Base-by-base conservation (phyloP, 2,329 filamentous ascomycete species). In the Tolypocladium ovalisporum region DNA sequence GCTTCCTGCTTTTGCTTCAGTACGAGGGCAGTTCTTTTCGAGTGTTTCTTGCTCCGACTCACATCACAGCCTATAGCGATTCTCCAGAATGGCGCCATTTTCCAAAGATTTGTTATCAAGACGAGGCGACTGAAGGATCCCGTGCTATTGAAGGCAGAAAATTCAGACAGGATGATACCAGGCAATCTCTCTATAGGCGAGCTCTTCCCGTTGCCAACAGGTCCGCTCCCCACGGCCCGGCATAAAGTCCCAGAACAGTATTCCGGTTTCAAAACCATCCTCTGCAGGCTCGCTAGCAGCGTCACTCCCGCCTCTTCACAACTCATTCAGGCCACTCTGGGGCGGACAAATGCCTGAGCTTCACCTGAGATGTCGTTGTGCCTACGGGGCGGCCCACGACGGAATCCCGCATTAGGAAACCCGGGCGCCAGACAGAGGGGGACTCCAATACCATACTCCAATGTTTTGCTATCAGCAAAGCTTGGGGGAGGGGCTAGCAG, bases 41-140 rank as follows among this genome's bases (percentile, higher is more conserved):
- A 34, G 27, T 32, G 27, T 12, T 24, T 12, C 1, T 32, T 3
- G 22, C 29, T 22, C 42, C 17, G 15, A 71, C 77, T 70, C 67
- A 81, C 79, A 73, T 82, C 79, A 65, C 78, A 79, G 63, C 77
- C 79, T 62, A 81, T 72, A 49, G 75, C 79, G 57, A 82, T 79
- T 65, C 71, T 79, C 78, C 78, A 80, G 61, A 73, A 74, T 54
- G 75, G 76, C 58, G 73, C 65, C 76, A 79, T 78, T 56, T n/a
- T n/a, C n/a, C n/a, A n/a, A n/a, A n/a, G n/a, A n/a, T n/a, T n/a
- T n/a, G 9, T n/a, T 51, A 12, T n/a, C 17, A n/a, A 29, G 1
- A 29, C 15, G 1, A n/a, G 17, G 12, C 4, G 17, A 8, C 15
- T 15, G 4, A 10, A 15, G 8, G 13, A 9, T 24, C 47, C 10